A percentile compares a stretch with the other conserved stretches of the same genome.
phyloP scores from a whole-genome alignment of 805 yeast genomes.

The Suhomyces faveliae region DNA sequence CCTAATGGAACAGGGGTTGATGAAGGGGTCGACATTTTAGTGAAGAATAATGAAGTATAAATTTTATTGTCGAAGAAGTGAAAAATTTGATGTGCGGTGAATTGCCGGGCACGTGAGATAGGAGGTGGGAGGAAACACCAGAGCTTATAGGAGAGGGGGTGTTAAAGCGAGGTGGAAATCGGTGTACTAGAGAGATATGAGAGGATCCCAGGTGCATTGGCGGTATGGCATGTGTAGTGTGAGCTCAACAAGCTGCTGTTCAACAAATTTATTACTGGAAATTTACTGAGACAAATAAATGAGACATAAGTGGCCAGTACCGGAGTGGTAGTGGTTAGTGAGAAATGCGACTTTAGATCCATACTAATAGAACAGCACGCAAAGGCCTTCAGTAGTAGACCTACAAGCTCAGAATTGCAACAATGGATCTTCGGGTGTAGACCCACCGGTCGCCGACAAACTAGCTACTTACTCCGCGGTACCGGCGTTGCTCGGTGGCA shows the following conservation, averaged over 20 bases:
- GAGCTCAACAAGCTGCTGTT: not conserved
- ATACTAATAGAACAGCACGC: no score
- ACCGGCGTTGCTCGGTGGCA: no score
- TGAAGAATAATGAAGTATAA: not conserved
- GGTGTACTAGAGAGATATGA: no score
- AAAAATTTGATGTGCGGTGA: not conserved
- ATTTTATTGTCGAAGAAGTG: not conserved
- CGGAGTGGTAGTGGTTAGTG: no score
- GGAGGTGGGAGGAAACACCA: not conserved
- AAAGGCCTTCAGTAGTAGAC: no score
- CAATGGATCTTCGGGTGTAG: no score
- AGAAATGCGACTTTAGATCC: no score
- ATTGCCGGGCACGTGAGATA: slow-evolving; percentile 4
- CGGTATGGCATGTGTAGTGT: not conserved
- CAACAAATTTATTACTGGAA: not conserved
- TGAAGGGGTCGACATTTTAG: slow-evolving; percentile 18
- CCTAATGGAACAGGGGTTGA: slow-evolving; percentile 54
- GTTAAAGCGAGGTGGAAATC: no score
- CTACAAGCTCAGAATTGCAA: no score
- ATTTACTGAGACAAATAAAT: not conserved
- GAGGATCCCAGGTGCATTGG: no score
- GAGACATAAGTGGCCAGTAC: not conserved
- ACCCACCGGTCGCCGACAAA: no score
- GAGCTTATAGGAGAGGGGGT: not conserved
- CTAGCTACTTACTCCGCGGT: no score